Base-by-base conservation (phyloP, 768 basidiomycete species). In the Collybia mongolica region DNA sequence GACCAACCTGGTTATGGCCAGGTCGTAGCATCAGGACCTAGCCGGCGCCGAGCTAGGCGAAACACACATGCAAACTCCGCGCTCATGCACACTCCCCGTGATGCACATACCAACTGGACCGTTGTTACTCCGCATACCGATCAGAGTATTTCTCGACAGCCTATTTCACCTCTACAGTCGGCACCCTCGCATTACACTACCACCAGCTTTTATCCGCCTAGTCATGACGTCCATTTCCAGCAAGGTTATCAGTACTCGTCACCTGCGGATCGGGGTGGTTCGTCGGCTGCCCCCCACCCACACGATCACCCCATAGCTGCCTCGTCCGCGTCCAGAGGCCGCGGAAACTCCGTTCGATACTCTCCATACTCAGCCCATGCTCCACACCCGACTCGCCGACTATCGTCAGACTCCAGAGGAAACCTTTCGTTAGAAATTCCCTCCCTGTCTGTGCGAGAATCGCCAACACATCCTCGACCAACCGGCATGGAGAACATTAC, bases 1-100 rank as follows among this genome's bases (percentile, higher is more conserved):
- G 89, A 90, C 65, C 88, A 91, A 55, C 81, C 90, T 28, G 91
- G 92, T 6, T 94, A 85, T 65, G 91, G 92, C 19, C 90, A 93
- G 63, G 84, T 93, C 41, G 81, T 92, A 15, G 72, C 84, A 39
- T 75, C 72, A 24, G 74, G 78, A 26, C 71, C 80, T 22, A 78
- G 76, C n/a, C 77, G 84, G 53, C 79, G 87, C 43, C 77, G 86
- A 39, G 68, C 80, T 18, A 77, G 85, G 29, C 77, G 84, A 49
- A 73, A 70, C 26, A 74, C 77, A 15, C 78, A 76, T 39, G 62
- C 68, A 26, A 62, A 70, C 57, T 59, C 58, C 11, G 46, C 51
- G 9, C 22, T n/a, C 5, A 24, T 55, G 36, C 54, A 59, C 14
- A 20, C 55, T 24, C 59, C 59, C 22, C 56, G 57, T 19, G 61